Evolutionary conservation across 1,284 basidiomycete species (phyloP).

Genomic region (Cerioporus squamosus): DNA sequence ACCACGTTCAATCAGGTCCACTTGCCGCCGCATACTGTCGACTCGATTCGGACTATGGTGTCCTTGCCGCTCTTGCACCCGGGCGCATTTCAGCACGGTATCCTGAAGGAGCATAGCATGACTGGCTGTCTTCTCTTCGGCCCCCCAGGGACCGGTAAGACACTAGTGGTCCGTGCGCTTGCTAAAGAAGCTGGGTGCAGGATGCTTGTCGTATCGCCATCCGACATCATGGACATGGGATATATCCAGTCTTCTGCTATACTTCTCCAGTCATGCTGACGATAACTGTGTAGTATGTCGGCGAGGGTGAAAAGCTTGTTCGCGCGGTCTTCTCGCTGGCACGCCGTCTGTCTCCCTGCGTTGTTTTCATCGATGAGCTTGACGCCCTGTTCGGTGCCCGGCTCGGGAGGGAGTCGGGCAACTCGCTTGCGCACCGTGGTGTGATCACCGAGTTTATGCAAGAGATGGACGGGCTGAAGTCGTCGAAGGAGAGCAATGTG

Average conservation of each 20-base stretch:
- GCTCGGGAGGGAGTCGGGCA: conserved; percentile 81
- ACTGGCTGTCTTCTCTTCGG: conserved; percentile 89
- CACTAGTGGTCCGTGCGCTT: conserved; percentile 86
- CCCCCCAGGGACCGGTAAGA: conserved; percentile 93
- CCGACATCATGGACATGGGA: conserved; percentile 89
- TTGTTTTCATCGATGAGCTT: conserved; percentile 96
- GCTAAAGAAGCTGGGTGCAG: conserved; percentile 91
- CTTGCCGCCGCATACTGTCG: conserved; percentile 83
- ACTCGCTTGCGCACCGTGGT: conserved; percentile 82
- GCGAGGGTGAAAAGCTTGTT: conserved; percentile 95
- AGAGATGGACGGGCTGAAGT: conserved; percentile 94
- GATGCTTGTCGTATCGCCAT: conserved; percentile 85
- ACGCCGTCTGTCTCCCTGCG: conserved; percentile 86
- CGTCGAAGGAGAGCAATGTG: conserved; percentile 80
- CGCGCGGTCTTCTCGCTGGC: conserved; percentile 91
- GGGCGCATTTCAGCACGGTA: conserved; percentile 87
- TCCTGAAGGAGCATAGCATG: conserved; percentile 90
- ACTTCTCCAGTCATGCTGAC: conserved; percentile 11
- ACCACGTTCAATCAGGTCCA: conserved; percentile 90
- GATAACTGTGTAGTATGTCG: conserved; percentile 70
- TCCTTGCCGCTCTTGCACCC: conserved; percentile 92
- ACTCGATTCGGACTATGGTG: conserved; percentile 89
- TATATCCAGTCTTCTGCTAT: not conserved
- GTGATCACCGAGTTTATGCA: conserved; percentile 97
- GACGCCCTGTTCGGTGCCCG: conserved; percentile 94